Base-by-base conservation (phyloP, 805 yeast genomes). In the Tetrapisispora taiwanensis region DNA sequence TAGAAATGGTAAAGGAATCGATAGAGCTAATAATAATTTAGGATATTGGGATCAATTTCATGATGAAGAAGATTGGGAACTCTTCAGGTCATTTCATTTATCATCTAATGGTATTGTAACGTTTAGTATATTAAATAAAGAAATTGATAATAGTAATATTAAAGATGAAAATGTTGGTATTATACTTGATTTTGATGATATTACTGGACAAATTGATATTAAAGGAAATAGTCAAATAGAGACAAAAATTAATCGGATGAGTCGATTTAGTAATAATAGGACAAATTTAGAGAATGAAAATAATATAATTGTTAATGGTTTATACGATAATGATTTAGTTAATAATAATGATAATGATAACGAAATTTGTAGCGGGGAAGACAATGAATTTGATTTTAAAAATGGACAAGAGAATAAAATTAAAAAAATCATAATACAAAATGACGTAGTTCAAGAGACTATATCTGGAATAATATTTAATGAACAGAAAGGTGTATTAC, bases 1-100 rank as follows among this genome's bases (percentile, higher is more conserved):
- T n/a, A 33, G 17, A 19, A 28, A 7, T 36, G 40, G 34, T 26
- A 32, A 36, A 6, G 35, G 44, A 40, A 6, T 30, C 17, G 37
- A 35, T 13, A 24, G 18, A 5, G 22, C 32, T 6, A 17, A 17
- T 31, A 35, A 32, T 19, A 30, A 41, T 13, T 50, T 51, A 37
- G 52, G 50, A 15, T 60, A 53, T 39, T 60, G 65, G 65, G 63
- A 58, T 35, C 52, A 48, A 33, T 60, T 58, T 36, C 58, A 58
- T 39, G 63, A 57, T 31, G 63, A 59, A 40, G 63, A 57, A 9
- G 57, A 55, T 40, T 59, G 63, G 61, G 52, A 53, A 35, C 45
- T 55, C 1, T 60, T 60, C 41, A 53, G 54, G 33, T 46, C 48
- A 12, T 43, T 48, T 26, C 50, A 53, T 35, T 42, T 52, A 27